Percentiles rank a stretch among this genome's conserved stretches.
Evolutionary conservation across 2,329 filamentous ascomycete species (phyloP).

Genomic region (Didymella lethalis): DNA sequence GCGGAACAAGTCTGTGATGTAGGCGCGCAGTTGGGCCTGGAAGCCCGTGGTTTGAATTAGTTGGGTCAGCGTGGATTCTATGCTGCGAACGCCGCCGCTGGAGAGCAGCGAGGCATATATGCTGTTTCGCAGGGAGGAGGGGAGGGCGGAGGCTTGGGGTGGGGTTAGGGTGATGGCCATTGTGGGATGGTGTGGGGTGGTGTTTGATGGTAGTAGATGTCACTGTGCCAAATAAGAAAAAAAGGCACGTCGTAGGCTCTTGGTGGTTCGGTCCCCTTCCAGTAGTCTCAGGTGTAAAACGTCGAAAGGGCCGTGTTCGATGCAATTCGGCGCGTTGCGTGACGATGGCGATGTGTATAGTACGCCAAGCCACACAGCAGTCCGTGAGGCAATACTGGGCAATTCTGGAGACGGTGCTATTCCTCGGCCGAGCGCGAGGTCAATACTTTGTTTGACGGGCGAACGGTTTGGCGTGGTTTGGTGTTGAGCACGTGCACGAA

Average conservation of each 20-base stretch:
- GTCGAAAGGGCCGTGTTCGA: no score
- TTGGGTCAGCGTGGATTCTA: slow-evolving; percentile 63
- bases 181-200: not conserved
- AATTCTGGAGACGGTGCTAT: slow-evolving; percentile 1
- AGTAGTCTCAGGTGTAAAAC: no score
- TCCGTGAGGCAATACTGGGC: not conserved
- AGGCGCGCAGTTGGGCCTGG: slow-evolving; percentile 63
- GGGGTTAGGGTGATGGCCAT: slow-evolving; percentile 40
- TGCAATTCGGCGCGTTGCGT: not conserved
- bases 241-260: not conserved
- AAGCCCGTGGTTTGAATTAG: slow-evolving; percentile 66
- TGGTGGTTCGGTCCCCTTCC: slow-evolving; percentile 9
- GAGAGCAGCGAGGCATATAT: slow-evolving; percentile 58
- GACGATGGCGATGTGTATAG: not conserved
- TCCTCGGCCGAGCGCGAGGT: not conserved
- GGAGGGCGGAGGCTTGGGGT: slow-evolving; percentile 52
- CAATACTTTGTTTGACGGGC: slow-evolving; percentile 1
- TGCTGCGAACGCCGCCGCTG: slow-evolving; percentile 61
- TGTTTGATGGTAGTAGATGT: no score
- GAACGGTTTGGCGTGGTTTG: slow-evolving; percentile 14
- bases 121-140: slow-evolving; percentile 50
- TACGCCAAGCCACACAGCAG: not conserved
- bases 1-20: slow-evolving; percentile 65
- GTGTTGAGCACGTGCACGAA: slow-evolving; percentile 9
- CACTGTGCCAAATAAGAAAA: no score